Percentiles rank a stretch among this genome's conserved stretches.
These are phyloP conservation scores for Penicillium italicum DNA, from an alignment of 2,329 filamentous ascomycete species.

Conservation along the genomic window DNA sequence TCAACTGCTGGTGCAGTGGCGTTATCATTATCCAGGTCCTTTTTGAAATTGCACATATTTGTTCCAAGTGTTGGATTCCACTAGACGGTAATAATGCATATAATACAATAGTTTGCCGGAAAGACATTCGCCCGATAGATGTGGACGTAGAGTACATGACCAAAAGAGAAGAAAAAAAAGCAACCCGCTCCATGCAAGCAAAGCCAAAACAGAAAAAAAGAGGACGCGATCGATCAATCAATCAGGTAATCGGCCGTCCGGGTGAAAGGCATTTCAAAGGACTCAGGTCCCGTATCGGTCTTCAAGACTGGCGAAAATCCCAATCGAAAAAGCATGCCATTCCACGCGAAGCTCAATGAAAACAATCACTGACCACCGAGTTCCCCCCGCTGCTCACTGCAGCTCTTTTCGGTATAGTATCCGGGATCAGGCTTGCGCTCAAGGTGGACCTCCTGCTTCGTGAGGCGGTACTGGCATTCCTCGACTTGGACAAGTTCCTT, in stretches of 20 bases:
- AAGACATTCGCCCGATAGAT: background rate
- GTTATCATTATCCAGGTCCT: slow-evolving; percentile 17
- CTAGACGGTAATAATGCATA: slow-evolving; percentile 1
- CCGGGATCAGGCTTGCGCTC: slow-evolving; percentile 72
- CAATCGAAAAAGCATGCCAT: background rate
- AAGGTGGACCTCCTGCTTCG: slow-evolving; percentile 64
- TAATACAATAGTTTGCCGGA: slow-evolving; percentile 6
- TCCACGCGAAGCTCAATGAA: background rate
- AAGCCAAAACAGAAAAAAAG: slow-evolving; percentile 9
- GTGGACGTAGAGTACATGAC: slow-evolving; percentile 8
- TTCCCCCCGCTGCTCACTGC: slow-evolving; percentile 23
- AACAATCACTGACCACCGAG: background rate
- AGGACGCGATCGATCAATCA: background rate
- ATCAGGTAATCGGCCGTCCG: background rate
- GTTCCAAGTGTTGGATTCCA: background rate
- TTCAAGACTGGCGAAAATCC: background rate
- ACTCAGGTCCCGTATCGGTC: background rate
- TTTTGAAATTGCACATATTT: slow-evolving; percentile 23
- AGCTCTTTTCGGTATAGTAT: slow-evolving; percentile 69
- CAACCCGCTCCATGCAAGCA: slow-evolving; percentile 15
- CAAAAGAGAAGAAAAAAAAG: slow-evolving; percentile 1
- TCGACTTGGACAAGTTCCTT: slow-evolving; percentile 84
- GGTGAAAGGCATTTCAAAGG: background rate
- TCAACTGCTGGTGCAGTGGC: slow-evolving; percentile 5
- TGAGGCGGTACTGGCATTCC: slow-evolving; percentile 67